These are phyloP conservation scores for Colletotrichum acutatum DNA, from an alignment of 2,329 filamentous ascomycete species.

Conservation along the genomic window DNA sequence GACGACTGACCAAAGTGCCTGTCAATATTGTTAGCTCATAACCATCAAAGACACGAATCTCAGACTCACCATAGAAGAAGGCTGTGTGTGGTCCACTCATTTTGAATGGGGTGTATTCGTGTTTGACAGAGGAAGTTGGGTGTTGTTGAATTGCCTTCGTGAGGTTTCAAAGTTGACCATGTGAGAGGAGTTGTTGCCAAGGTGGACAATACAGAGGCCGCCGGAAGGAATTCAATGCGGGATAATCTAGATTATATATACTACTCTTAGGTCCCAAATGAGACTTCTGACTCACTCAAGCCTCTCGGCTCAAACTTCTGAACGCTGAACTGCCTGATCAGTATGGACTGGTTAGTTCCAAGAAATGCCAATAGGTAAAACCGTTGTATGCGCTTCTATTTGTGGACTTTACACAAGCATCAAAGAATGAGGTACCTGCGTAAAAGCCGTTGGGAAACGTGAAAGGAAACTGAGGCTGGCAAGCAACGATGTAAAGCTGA, in stretches of 20 bases:
- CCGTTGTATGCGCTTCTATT: not conserved
- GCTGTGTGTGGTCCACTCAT: conserved; percentile 58
- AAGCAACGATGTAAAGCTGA: not conserved
- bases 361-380: not conserved
- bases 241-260: not conserved
- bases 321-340: not conserved
- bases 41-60: not conserved
- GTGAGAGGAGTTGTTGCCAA: not conserved
- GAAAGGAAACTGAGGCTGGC: not conserved
- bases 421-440: not conserved
- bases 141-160: not conserved
- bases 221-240: not conserved
- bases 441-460: not conserved
- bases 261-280: not conserved
- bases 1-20: conserved; percentile 53
- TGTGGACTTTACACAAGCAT: not conserved
- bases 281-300: not conserved
- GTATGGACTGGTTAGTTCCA: not conserved
- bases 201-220: not conserved
- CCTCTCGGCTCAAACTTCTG: not conserved
- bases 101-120: conserved; percentile 28
- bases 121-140: not conserved
- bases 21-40: not conserved
- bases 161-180: not conserved
- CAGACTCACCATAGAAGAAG: conserved; percentile 67